A percentile compares a stretch with the other conserved stretches of the same genome.
phyloP scores from a whole-genome alignment of 257 asterid genomes.

The Eustoma russellianum region DNA sequence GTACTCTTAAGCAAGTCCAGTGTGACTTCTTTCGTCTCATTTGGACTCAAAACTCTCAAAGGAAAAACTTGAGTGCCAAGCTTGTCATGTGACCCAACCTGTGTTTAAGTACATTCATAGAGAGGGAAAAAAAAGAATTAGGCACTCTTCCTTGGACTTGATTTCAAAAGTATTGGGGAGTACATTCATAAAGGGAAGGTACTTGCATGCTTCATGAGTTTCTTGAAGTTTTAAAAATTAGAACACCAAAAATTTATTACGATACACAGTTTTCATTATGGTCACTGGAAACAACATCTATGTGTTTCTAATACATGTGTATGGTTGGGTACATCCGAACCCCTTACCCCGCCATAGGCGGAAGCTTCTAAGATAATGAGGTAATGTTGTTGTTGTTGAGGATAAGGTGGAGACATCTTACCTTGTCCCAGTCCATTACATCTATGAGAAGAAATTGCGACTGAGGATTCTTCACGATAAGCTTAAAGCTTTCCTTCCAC shows the following conservation, averaged over 20 bases:
- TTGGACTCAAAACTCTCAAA: slow-evolving; percentile 38
- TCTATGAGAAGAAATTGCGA: slow-evolving; percentile 52
- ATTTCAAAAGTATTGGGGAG: neutral
- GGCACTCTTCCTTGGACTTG: too few relatives aligned
- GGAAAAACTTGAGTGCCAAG: slow-evolving; percentile 76
- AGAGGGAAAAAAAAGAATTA: neutral
- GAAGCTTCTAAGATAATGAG: too few relatives aligned
- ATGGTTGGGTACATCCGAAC: too few relatives aligned
- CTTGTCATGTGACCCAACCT: slow-evolving; percentile 78
- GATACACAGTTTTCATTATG: too few relatives aligned
- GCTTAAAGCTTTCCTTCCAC: slow-evolving; percentile 74
- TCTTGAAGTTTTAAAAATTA: too few relatives aligned
- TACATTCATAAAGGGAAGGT: too few relatives aligned
- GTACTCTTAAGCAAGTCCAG: slow-evolving; percentile 52
- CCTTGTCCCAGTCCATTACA: slow-evolving; percentile 87
- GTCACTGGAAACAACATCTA: too few relatives aligned
- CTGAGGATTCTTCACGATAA: slow-evolving; percentile 62
- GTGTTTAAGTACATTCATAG: slow-evolving; percentile 2
- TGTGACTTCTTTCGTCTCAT: slow-evolving; percentile 35
- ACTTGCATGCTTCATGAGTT: too few relatives aligned
- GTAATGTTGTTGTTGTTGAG: too few relatives aligned
- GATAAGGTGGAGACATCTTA: neutral
- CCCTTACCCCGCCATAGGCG: too few relatives aligned
- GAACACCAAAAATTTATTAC: too few relatives aligned
- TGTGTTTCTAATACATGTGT: too few relatives aligned